Evolutionary conservation across 768 basidiomycete genomes (phyloP), one percentile per base, ranked within the genome.

Genomic region (Termitomyces sp.): DNA sequence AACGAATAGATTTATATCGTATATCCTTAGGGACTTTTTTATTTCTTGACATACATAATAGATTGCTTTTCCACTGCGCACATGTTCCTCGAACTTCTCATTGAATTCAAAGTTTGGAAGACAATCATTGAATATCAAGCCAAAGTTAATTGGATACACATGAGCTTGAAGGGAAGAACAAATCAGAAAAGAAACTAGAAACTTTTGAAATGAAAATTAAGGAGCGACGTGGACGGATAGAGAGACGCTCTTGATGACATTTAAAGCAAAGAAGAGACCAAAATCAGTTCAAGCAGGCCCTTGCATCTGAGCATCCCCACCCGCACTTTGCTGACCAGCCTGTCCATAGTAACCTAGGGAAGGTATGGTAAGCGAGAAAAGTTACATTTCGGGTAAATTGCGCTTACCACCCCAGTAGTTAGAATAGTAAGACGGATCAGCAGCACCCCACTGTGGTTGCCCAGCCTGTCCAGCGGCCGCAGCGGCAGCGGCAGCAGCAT

Each of bases 391-490:
- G 26, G 37, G 42, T 4, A 37, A 12, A 17, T 51, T 51, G 15
- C 45, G 75, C 85, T 65, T 58, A 91, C 89, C 87, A 68, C 88
- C 86, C 89, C 89, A 91, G 68, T 91, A 90, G 67, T 87, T 87
- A 54, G 83, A 83, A 70, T 90, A 90, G 71, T 90, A 90, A 57
- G 74, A 86, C 55, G 87, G 84, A 66, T 91, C 89, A 47, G 84
- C 81, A 26, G 79, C 76, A 28, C 82, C 82, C 89, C 91, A 93
- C 65, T 91, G 89, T 47, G 82, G 84, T 69, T 89, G 87, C 48
- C 79, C 81, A 37, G 81, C 78, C 60, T 82, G 81, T 14, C 78
- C 81, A 10, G 77, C 79, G 38, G n/a, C n/a, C n/a, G 78, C 78
- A 10, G 77, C 79, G 37, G 40, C 40, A 41, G 78, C 77, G 62